Evolutionary conservation across 116 monocot genomes (phyloP).

Genomic region (Cymodocea nodosa): DNA sequence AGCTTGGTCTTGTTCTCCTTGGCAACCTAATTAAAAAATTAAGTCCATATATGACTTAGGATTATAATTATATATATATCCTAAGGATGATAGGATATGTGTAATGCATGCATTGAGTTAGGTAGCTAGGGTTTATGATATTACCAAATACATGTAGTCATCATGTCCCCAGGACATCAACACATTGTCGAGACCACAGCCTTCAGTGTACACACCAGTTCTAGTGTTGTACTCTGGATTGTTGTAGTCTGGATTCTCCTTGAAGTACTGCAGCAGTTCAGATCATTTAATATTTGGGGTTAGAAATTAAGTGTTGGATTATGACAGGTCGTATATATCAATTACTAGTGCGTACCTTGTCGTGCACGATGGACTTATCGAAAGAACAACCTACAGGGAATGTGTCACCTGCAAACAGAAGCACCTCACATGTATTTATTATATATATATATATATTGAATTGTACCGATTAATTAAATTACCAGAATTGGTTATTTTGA

Average conservation of each 20-base stretch:
- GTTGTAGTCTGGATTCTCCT: conserved; percentile 48
- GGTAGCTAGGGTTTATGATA: not conserved
- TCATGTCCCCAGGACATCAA: conserved; percentile 92
- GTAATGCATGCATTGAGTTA: no score
- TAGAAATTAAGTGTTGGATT: no score
- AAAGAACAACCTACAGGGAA: conserved; percentile 78
- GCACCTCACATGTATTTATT: not conserved
- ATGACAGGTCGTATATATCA: no score
- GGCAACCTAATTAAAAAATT: conserved; percentile 82
- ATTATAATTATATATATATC: no score
- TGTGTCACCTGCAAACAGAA: conserved; percentile 49
- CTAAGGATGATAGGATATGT: no score
- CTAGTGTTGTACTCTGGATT: conserved; percentile 56
- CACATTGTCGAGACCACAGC: conserved; percentile 76
- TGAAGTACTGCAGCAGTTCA: conserved; percentile 30
- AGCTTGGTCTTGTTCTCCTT: conserved; percentile 82
- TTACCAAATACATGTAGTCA: conserved; percentile 91
- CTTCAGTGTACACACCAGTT: conserved; percentile 57
- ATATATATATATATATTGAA: no score
- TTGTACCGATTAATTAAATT: no score
- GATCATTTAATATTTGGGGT: not conserved
- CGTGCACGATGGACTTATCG: conserved; percentile 49
- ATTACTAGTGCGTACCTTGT: no score
- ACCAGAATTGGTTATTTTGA: no score
- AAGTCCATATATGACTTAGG: no score